Evolutionary conservation across 139 green algal species (phyloP).

Genomic region (Chlorella ohadii): DNA sequence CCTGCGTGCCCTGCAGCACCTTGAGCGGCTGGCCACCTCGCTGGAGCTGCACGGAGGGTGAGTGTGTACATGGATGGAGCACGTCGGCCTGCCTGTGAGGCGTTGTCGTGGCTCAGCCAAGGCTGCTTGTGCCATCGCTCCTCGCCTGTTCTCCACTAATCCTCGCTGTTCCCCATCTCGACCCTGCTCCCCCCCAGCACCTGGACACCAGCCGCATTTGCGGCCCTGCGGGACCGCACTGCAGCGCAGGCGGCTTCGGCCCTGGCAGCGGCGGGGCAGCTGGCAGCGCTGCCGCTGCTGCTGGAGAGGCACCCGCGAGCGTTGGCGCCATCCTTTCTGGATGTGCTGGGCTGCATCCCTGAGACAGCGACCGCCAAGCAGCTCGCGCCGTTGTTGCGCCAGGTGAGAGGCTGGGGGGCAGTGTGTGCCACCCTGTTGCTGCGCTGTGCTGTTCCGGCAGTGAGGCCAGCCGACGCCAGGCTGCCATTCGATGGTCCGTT

Average conservation of each 20-base stretch:
- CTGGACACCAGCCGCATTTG: slow-evolving; percentile 23
- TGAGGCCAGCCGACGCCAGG: background rate
- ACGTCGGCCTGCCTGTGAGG: background rate
- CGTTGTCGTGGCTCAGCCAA: too few species aligned
- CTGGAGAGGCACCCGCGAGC: slow-evolving; percentile 29
- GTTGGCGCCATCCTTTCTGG: slow-evolving; percentile 29
- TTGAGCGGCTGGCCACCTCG: slow-evolving; percentile 29
- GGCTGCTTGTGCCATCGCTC: too few species aligned
- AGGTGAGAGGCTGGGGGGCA: background rate
- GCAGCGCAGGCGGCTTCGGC: background rate
- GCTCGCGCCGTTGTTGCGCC: slow-evolving; percentile 24
- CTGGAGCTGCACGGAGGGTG: slow-evolving; percentile 24
- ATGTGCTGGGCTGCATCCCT: slow-evolving; percentile 23
- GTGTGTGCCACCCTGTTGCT: too few species aligned
- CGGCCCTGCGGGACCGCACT: slow-evolving; percentile 1
- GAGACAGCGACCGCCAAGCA: slow-evolving; percentile 32
- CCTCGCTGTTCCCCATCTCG: too few species aligned
- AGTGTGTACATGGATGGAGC: background rate
- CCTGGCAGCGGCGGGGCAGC: background rate
- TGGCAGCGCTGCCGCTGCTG: slow-evolving; percentile 14
- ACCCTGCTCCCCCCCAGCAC: background rate
- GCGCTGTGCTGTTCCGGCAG: background rate
- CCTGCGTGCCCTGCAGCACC: slow-evolving; percentile 37
- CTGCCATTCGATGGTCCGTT: too few species aligned
- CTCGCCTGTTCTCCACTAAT: too few species aligned